Conservation (phyloP, 768 basidiomycete species). For the Phlebiopsis flavidoalba region DNA sequence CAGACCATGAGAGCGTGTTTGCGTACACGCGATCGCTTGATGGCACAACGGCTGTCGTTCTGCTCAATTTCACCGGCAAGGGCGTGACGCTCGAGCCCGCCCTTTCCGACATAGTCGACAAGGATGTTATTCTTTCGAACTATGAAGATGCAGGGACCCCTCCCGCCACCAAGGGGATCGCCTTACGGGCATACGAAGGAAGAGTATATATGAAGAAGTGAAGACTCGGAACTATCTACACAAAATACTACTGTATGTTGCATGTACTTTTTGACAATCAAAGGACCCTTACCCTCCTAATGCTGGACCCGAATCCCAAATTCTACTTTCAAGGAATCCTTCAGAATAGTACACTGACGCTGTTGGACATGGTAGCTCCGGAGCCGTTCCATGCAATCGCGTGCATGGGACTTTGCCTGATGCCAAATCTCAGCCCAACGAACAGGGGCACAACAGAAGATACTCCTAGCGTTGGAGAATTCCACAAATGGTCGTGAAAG, state of each 20-base stretch:
- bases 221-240: not conserved
- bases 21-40: constrained; percentile 44
- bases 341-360: no score
- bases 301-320: not conserved
- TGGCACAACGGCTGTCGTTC: constrained; percentile 28
- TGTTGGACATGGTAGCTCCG: no score
- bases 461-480: no score
- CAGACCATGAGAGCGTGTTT: constrained; percentile 45
- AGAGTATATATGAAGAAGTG: not conserved
- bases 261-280: not conserved
- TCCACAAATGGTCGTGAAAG: not conserved
- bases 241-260: not conserved
- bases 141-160: not conserved
- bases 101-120: not conserved
- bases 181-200: not conserved
- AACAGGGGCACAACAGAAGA: no score
- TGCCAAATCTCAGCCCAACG: no score
- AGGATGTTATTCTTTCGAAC: not conserved
- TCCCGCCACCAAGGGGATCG: not conserved
- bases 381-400: no score
- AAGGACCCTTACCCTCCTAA: not conserved
- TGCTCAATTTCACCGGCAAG: constrained; percentile 41
- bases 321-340: no score
- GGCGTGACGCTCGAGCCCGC: not conserved
- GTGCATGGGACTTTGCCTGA: no score